These are phyloP conservation scores for Aureobasidium sp. DNA, from an alignment of 2,329 filamentous ascomycete species.

Conservation along the genomic window DNA sequence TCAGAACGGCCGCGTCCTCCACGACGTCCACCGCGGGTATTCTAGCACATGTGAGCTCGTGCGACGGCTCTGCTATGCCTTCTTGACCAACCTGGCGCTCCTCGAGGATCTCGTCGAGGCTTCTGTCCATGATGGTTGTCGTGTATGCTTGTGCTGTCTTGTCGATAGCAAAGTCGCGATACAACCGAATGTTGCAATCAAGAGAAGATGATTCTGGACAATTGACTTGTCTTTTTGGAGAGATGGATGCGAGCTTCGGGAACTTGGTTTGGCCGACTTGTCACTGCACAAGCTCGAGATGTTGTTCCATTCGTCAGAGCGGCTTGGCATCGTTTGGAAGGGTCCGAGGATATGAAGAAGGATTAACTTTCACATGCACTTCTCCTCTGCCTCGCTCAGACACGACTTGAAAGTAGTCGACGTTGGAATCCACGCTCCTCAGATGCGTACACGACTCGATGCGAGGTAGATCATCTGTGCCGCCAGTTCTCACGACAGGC, in stretches of 20 bases:
- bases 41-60: slow-evolving; percentile 9
- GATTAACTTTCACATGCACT: slow-evolving; percentile 1
- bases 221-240: background rate
- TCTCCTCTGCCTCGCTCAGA: too few relatives aligned
- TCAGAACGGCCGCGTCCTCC: slow-evolving; percentile 23
- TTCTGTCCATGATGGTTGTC: slow-evolving; percentile 51
- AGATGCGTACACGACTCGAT: too few relatives aligned
- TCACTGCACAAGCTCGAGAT: background rate
- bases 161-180: too few relatives aligned
- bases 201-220: background rate
- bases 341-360: background rate
- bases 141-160: background rate
- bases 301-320: background rate
- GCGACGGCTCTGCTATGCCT: background rate
- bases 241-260: background rate
- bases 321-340: slow-evolving; percentile 2
- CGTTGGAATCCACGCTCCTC: too few relatives aligned
- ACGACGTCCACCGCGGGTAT: slow-evolving; percentile 20
- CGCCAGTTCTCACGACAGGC: too few relatives aligned
- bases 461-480: too few relatives aligned
- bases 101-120: slow-evolving; percentile 57
- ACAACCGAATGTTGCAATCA: background rate
- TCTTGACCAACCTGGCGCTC: slow-evolving; percentile 48
- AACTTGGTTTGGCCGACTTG: background rate
- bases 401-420: too few relatives aligned